A percentile compares a stretch with the other conserved stretches of the same genome.
These are phyloP conservation scores for Byssochlamys sp. DNA, from an alignment of 2,329 filamentous ascomycete genomes.

Conservation along the genomic window DNA sequence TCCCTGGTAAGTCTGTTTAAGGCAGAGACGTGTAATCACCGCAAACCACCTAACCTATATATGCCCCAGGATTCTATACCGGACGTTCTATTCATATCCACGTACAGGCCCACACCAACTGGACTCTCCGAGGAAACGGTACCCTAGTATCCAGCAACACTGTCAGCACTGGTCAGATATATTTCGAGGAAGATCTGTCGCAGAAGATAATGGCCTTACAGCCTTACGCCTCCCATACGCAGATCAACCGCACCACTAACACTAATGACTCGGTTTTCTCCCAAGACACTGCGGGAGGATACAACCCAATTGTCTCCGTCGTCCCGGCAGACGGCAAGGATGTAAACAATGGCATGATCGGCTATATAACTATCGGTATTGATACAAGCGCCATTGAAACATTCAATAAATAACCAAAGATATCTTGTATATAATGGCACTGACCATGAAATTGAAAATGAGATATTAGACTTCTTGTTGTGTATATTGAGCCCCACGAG, in stretches of 20 bases:
- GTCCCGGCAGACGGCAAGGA: constrained; percentile 26
- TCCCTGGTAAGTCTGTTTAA: constrained; percentile 24
- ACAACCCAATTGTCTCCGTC: constrained; percentile 21
- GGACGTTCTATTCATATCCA: constrained; percentile 40
- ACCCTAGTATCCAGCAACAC: constrained; percentile 19
- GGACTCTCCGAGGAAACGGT: constrained; percentile 15
- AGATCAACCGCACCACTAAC: constrained; percentile 30
- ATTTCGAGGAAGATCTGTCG: constrained; percentile 19
- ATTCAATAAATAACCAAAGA: neutral
- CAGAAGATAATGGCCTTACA: constrained; percentile 24
- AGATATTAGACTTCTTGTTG: too few relatives aligned
- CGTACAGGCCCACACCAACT: constrained; percentile 32
- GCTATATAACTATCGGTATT: constrained; percentile 29
- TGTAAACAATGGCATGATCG: constrained; percentile 26
- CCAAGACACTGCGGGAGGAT: constrained; percentile 14
- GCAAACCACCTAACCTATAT: constrained; percentile 5
- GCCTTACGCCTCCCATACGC: constrained; percentile 24
- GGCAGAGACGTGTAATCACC: neutral
- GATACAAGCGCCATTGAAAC: constrained; percentile 14
- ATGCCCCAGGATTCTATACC: constrained; percentile 27
- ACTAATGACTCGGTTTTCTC: constrained; percentile 7
- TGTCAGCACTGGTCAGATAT: constrained; percentile 25
- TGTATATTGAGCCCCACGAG: too few relatives aligned
- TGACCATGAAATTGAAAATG: too few relatives aligned
- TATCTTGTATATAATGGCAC: too few relatives aligned